phyloP scores from a whole-genome alignment of 2,329 filamentous ascomycete species.

The Orbilia oligospora region DNA sequence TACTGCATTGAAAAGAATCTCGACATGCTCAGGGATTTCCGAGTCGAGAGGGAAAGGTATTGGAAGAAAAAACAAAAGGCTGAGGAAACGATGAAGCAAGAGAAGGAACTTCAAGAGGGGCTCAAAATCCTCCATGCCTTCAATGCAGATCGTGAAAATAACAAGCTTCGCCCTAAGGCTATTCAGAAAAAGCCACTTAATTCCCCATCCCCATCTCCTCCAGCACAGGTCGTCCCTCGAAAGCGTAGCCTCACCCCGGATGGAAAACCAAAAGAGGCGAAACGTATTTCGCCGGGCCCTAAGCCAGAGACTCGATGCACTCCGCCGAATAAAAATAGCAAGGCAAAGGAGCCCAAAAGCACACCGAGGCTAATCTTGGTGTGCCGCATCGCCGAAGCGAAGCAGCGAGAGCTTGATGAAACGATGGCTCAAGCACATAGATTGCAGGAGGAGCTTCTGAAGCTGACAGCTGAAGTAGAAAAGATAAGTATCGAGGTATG shows the following conservation, averaged over 20 bases:
- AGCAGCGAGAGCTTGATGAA: not conserved
- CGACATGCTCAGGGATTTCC: not conserved
- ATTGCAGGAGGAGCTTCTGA: not conserved
- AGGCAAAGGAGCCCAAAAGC: not conserved
- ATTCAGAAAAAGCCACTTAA: not conserved
- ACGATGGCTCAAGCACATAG: not conserved
- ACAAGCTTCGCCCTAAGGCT: slow-evolving; percentile 7
- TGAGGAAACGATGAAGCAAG: not conserved
- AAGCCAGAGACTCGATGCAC: not conserved
- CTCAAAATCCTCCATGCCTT: not conserved
- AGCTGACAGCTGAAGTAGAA: not conserved
- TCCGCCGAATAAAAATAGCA: not conserved
- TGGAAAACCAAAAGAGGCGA: no score
- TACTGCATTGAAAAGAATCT: slow-evolving; percentile 1
- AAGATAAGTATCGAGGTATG: not conserved
- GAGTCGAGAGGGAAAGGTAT: not conserved
- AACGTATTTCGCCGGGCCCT: no score
- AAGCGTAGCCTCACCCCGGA: not conserved
- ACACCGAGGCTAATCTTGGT: not conserved
- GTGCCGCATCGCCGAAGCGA: not conserved
- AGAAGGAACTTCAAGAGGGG: not conserved
- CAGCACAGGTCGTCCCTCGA: not conserved
- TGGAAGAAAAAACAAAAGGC: not conserved
- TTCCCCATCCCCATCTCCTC: no score
- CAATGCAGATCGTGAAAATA: slow-evolving; percentile 13